phyloP scores from a whole-genome alignment of 164 flowering plant genomes.

The Berberis vulgaris region DNA sequence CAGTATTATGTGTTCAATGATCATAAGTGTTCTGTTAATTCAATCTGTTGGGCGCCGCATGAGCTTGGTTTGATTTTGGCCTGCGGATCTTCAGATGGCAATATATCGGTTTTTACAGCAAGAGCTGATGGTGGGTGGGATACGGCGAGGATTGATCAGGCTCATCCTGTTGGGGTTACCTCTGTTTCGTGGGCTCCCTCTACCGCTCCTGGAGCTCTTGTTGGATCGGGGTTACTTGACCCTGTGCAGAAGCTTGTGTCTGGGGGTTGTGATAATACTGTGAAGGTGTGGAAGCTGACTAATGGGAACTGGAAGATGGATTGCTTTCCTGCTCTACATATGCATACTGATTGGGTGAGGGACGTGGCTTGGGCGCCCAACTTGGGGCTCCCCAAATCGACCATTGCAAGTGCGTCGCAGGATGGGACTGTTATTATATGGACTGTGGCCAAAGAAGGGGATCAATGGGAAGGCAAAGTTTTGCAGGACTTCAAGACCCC shows the following conservation, averaged over 20 bases:
- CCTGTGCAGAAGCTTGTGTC: slow-evolving; percentile 43
- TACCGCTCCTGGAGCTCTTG: slow-evolving; percentile 35
- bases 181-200: slow-evolving; percentile 54
- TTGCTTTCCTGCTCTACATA: slow-evolving; percentile 48
- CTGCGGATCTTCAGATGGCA: slow-evolving; percentile 50
- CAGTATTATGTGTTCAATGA: slow-evolving; percentile 39
- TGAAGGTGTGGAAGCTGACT: slow-evolving; percentile 42
- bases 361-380: slow-evolving; percentile 58
- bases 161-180: slow-evolving; percentile 49
- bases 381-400: slow-evolving; percentile 48
- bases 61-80: slow-evolving; percentile 45
- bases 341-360: slow-evolving; percentile 48
- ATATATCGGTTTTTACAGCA: slow-evolving; percentile 38
- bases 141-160: slow-evolving; percentile 33
- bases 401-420: slow-evolving; percentile 48
- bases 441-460: slow-evolving; percentile 43
- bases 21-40: slow-evolving; percentile 43
- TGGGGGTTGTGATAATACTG: slow-evolving; percentile 48
- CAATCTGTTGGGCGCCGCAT: slow-evolving; percentile 49
- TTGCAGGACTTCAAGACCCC: slow-evolving; percentile 40
- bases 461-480: slow-evolving; percentile 45
- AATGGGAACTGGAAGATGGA: slow-evolving; percentile 50
- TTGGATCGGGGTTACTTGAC: slow-evolving; percentile 26
- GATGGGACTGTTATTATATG: slow-evolving; percentile 48
- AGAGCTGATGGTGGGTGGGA: slow-evolving; percentile 47